Evolutionary conservation across 305 asterid species (phyloP), one percentile per base, ranked within the genome.

Genomic region (Plantago lanceolata): DNA sequence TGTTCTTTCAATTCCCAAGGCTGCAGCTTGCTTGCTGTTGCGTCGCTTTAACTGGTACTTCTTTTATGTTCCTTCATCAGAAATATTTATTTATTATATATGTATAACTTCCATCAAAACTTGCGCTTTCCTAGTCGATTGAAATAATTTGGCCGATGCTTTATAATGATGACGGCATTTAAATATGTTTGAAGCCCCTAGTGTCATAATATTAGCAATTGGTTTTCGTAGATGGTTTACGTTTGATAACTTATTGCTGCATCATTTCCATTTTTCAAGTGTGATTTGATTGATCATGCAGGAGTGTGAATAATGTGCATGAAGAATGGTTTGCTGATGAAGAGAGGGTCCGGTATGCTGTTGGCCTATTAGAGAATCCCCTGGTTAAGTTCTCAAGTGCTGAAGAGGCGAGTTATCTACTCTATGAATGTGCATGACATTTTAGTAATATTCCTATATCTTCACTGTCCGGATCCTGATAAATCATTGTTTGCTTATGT

Each of bases 251-350:
- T 55, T 15, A 55, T 6, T 55, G 43, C 6, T 37, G 33, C 13
- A 18, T 55, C 11, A 24, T 5, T 40, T 48, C 43, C 43, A 35
- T 48, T 40, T 8, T 35, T 4, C 61, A 44, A 17, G 40, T 66
- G n/a, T 59, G 26, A n/a, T 9, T 9, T 59, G 48, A 37, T 65
- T 71, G 57, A 55, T 70, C 33, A 58, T 72, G 67, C 67, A 91
- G 98, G 98, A 86, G 85, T 75, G 95, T 85, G 71, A 91, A 76
- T 76, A 75, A 81, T 66, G 98, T 91, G 67, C 94, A 91, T 33
- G 98, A 91, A 64, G 86, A 79, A 74, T 91, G 98, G 98, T 91
- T 91, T 75, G 85, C 94, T 29, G 85, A 86, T 33, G 98, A 91
- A 76, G 95, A 87, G 68, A 75, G 75, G 56, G 96, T 88, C 45